These are phyloP conservation scores for Xylariaceae sp. DNA, from an alignment of 2,329 filamentous ascomycete genomes.

Conservation along the genomic window DNA sequence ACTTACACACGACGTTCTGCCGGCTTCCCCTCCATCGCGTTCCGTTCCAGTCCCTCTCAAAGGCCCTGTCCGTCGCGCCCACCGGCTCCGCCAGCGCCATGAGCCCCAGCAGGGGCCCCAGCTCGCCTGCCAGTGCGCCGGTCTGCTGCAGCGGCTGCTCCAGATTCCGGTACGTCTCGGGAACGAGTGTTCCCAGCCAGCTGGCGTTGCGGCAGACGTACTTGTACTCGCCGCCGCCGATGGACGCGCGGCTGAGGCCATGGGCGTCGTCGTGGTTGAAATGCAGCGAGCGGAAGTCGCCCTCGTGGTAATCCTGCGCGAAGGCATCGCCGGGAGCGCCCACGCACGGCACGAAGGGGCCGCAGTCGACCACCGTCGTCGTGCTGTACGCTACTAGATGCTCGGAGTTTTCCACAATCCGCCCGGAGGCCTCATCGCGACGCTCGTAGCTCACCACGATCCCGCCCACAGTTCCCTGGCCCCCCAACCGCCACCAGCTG, in stretches of 20 bases:
- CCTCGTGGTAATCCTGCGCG: constrained; percentile 1
- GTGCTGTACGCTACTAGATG: constrained; percentile 4
- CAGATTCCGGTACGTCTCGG: constrained; percentile 5
- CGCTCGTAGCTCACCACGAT: no score
- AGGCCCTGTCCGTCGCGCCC: constrained; percentile 7
- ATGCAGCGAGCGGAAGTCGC: constrained; percentile 1
- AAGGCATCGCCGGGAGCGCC: constrained; percentile 7
- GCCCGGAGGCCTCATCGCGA: neutral
- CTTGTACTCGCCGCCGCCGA: neutral
- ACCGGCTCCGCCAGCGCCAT: constrained; percentile 11
- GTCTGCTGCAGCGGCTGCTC: neutral
- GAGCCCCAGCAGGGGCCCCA: constrained; percentile 9
- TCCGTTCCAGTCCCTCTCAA: constrained; percentile 4
- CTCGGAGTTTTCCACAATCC: neutral
- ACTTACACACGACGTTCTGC: constrained; percentile 1
- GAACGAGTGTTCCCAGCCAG: constrained; percentile 14
- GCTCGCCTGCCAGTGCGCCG: constrained; percentile 7
- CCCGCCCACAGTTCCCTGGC: neutral
- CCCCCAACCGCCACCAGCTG: neutral
- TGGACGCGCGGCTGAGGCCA: constrained; percentile 4
- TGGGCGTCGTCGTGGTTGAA: constrained; percentile 2
- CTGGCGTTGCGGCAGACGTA: constrained; percentile 6
- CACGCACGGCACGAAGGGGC: constrained; percentile 9
- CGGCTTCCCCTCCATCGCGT: constrained; percentile 1
- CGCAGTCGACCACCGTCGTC: constrained; percentile 11